Evolutionary conservation across 2,329 filamentous ascomycete species (phyloP), one percentile per base, ranked within the genome.

Genomic region (Sclerotinia spermophila): DNA sequence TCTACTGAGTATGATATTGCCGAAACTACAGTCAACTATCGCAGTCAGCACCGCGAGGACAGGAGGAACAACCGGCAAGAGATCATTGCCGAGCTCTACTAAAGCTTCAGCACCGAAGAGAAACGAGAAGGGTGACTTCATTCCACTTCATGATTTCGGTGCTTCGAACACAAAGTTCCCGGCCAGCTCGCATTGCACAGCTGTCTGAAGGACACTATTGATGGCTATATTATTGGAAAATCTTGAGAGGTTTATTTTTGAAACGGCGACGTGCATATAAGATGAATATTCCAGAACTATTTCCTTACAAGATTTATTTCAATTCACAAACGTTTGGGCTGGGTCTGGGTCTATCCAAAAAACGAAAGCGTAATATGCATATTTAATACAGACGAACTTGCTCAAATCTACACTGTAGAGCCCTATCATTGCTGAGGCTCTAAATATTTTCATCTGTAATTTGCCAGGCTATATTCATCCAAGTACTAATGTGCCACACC

Each of bases 71-170:
- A 44, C 19, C 15, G 38, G 48, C 15, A 67, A 67, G 40, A 30
- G 48, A 56, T 53, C 33, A 40, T 30, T 17, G 11, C 42, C 40
- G 35, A 40, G 44, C 48, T 40, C 64, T 40, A 62, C 13, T 45
- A 67, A 55, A 55, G 21, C 30, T 51, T 67, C 45, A 5, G n/a
- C 53, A 35, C 30, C 38, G 38, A 61, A 44, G 24, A 33, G 27
- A 56, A 59, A n/a, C 17, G 53, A 67, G n/a, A 67, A 53, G n/a
- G 17, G 19, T 13, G 51, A 67, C 27, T 67, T 56, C 11, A 56
- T 67, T 40, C 51, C 48, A 38, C 64, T 67, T 40, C 30, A 67
- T 24, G 64, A 40, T 24, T 11, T 55, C 44, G 44, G 56, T 27
- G 15, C 35, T 13, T 53, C 35, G 7, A 42, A n/a, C 42, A 56